Percentiles rank a stretch among this genome's conserved stretches.
These are phyloP conservation scores for Tetrahymena thermophila DNA, from an alignment of 73 alveolate genomes.

Conservation along the genomic window DNA sequence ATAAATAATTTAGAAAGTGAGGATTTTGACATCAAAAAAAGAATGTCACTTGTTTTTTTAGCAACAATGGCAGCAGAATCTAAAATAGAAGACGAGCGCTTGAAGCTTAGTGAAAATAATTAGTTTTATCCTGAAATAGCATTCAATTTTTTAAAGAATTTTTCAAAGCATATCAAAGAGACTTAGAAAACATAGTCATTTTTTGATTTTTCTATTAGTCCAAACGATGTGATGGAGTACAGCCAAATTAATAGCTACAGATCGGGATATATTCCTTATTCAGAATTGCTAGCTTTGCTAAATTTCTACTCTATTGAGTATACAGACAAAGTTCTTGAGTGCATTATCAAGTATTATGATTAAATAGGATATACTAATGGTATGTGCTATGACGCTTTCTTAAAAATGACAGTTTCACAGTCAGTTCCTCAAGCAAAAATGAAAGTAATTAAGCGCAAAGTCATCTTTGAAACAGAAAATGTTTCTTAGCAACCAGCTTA, in stretches of 20 bases:
- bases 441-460: neutral
- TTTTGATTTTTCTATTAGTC: neutral
- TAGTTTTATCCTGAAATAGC: neutral
- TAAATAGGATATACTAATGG: neutral
- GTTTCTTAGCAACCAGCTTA: neutral
- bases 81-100: neutral
- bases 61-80: neutral
- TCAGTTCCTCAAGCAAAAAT: neutral
- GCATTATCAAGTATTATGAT: neutral
- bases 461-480: neutral
- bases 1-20: neutral
- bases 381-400: neutral
- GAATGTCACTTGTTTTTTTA: neutral
- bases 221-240: neutral
- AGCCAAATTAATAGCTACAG: neutral
- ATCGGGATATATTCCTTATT: neutral
- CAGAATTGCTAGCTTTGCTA: neutral
- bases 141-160: neutral
- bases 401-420: neutral
- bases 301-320: neutral
- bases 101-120: neutral
- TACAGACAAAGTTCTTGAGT: neutral
- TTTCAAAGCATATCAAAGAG: neutral
- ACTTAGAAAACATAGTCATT: neutral
- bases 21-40: neutral